These are phyloP conservation scores for Candida chauliodis DNA, from an alignment of 805 yeast genomes.

Conservation along the genomic window DNA sequence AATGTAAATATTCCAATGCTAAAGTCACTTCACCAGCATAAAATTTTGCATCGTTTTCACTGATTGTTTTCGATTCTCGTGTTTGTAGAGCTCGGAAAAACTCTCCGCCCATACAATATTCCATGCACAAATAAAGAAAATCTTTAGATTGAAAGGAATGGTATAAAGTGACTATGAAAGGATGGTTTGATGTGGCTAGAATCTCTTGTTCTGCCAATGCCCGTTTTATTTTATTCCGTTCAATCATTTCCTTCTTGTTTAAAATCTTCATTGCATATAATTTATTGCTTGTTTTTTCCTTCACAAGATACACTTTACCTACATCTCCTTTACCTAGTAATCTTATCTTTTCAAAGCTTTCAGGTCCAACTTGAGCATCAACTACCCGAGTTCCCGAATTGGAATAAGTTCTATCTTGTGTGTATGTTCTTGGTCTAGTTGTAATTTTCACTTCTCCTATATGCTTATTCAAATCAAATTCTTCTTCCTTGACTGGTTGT, in stretches of 20 bases:
- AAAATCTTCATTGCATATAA: constrained; percentile 91
- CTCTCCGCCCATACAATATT: constrained; percentile 99
- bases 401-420: constrained; percentile 60
- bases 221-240: constrained; percentile 89
- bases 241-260: constrained; percentile 88
- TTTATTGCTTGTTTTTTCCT: constrained; percentile 70
- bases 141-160: constrained; percentile 97
- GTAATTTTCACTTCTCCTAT: constrained; percentile 38
- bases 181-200: constrained; percentile 91
- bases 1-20: constrained; percentile 89
- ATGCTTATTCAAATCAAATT: constrained; percentile 39
- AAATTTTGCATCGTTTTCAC: constrained; percentile 85
- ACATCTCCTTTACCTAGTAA: constrained; percentile 97
- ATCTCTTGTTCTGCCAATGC: constrained; percentile 97
- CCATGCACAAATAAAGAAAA: constrained; percentile 91
- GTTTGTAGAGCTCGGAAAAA: constrained; percentile 95
- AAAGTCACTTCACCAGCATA: constrained; percentile 97
- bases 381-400: constrained; percentile 69
- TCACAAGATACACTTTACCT: constrained; percentile 90
- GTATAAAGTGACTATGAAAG: constrained; percentile 92
- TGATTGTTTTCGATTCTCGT: constrained; percentile 76
- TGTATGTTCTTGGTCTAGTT: constrained; percentile 35
- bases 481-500: constrained; percentile 23
- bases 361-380: constrained; percentile 79
- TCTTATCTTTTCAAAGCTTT: constrained; percentile 83